Conservation (phyloP, 1,284 basidiomycete genomes). For the Fomitopsis pinicola region DNA sequence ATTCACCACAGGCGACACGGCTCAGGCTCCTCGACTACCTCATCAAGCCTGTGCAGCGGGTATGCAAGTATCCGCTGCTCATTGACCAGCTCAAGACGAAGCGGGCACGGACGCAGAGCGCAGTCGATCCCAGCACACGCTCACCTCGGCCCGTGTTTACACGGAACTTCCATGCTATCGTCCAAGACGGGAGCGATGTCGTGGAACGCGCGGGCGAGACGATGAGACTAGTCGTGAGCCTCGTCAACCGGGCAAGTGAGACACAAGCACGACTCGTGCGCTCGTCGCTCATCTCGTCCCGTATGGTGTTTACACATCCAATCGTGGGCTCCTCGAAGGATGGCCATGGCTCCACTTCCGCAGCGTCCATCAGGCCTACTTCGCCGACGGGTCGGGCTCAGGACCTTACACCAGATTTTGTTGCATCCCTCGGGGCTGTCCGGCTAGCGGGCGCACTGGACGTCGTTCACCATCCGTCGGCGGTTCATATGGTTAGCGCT, state of each 20-base stretch:
- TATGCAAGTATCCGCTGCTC: conserved; percentile 89
- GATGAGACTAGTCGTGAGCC: conserved; percentile 58
- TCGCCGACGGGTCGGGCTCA: conserved; percentile 2
- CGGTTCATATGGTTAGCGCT: conserved; percentile 2
- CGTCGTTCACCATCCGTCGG: conserved; percentile 59
- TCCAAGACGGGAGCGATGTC: conserved; percentile 9
- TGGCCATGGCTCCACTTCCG: conserved; percentile 3
- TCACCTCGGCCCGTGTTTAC: not conserved
- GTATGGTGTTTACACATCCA: conserved; percentile 37
- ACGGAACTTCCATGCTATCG: not conserved
- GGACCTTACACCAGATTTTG: conserved; percentile 45
- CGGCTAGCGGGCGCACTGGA: conserved; percentile 80
- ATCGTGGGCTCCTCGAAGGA: conserved; percentile 9
- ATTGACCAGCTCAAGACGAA: conserved; percentile 63
- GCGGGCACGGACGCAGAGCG: conserved; percentile 29
- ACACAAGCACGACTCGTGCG: conserved; percentile 55
- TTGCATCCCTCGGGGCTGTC: conserved; percentile 70
- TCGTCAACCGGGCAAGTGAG: conserved; percentile 48
- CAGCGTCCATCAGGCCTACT: not conserved
- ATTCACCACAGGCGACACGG: conserved; percentile 26
- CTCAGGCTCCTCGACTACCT: conserved; percentile 78
- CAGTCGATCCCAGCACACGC: not conserved
- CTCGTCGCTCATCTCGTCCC: conserved; percentile 64
- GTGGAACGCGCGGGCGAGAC: conserved; percentile 44
- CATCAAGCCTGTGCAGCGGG: conserved; percentile 86